Conservation (phyloP, 768 basidiomycete species). For the Pluteus cervinus region DNA sequence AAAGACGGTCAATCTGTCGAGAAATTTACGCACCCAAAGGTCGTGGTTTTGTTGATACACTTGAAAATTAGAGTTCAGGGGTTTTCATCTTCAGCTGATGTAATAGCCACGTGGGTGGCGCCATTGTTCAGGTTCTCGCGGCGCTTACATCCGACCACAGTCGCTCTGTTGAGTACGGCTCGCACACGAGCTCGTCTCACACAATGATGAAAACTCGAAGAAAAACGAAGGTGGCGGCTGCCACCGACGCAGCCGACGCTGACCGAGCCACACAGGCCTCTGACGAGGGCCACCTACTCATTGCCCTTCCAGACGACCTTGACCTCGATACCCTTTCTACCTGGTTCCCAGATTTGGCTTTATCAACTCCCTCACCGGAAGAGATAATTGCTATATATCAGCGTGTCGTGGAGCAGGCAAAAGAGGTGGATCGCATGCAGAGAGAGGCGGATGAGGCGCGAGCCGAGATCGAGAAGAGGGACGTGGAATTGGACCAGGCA, state of each 20-base stretch:
- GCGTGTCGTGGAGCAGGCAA: conserved; percentile 48
- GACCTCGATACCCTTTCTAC: conserved; percentile 53
- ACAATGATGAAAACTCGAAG: conserved; percentile 50
- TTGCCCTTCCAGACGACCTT: conserved; percentile 62
- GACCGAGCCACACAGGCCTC: conserved; percentile 20
- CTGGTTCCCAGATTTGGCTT: conserved; percentile 55
- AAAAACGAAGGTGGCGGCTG: conserved; percentile 50
- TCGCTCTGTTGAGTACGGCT: conserved; percentile 25
- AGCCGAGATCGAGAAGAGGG: conserved; percentile 64
- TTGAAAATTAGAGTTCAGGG: conserved; percentile 32
- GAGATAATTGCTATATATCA: conserved; percentile 59
- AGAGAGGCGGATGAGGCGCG: conserved; percentile 66
- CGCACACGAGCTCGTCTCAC: conserved; percentile 24
- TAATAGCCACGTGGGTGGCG: conserved; percentile 23
- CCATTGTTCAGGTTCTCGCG: conserved; percentile 12
- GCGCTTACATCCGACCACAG: conserved; percentile 6
- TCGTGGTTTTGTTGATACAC: conserved; percentile 34
- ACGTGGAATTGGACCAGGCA: conserved; percentile 81
- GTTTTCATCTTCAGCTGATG: conserved; percentile 19
- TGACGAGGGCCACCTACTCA: conserved; percentile 29
- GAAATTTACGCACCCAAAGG: conserved; percentile 35
- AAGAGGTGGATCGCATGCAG: conserved; percentile 47
- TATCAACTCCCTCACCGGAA: conserved; percentile 53
- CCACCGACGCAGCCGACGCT: conserved; percentile 24
- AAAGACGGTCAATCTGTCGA: conserved; percentile 7